Evolutionary conservation across 106 monocot species (phyloP).

Genomic region (Ottelia alismoides): DNA sequence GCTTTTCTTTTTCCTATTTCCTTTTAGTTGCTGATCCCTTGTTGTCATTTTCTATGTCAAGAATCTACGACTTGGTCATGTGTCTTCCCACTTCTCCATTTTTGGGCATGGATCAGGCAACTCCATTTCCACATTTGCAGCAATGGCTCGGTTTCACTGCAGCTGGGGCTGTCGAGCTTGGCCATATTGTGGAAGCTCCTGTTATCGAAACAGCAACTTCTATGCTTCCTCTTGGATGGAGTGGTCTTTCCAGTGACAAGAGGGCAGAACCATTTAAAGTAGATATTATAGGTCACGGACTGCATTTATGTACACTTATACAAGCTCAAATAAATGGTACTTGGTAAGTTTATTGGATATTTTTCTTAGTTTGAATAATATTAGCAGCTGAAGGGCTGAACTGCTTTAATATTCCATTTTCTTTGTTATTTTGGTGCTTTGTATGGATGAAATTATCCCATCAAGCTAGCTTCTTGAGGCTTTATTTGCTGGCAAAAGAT

Average conservation of each 20-base stretch:
- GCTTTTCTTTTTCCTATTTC: too few relatives aligned
- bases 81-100: constrained; percentile 38
- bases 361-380: too few relatives aligned
- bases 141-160: constrained; percentile 64
- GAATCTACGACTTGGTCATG: constrained; percentile 82
- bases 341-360: too few relatives aligned
- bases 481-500: too few relatives aligned
- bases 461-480: too few relatives aligned
- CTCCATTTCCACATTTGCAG: constrained; percentile 75
- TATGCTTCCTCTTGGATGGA: constrained; percentile 88
- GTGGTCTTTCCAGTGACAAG: constrained; percentile 44
- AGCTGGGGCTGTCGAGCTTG: constrained; percentile 63
- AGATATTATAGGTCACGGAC: constrained; percentile 78
- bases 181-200: constrained; percentile 87
- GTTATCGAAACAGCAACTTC: constrained; percentile 62
- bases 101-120: constrained; percentile 66
- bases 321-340: constrained; percentile 91
- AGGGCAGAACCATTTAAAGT: constrained; percentile 73
- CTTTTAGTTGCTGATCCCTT: background rate
- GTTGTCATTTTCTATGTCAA: constrained; percentile 8
- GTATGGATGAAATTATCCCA: too few relatives aligned
- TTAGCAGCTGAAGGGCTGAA: too few relatives aligned
- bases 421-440: too few relatives aligned
- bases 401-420: too few relatives aligned
- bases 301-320: constrained; percentile 79